Evolutionary conservation across 2,329 filamentous ascomycete genomes (phyloP).

Genomic region (Rhinocladiella similis): DNA sequence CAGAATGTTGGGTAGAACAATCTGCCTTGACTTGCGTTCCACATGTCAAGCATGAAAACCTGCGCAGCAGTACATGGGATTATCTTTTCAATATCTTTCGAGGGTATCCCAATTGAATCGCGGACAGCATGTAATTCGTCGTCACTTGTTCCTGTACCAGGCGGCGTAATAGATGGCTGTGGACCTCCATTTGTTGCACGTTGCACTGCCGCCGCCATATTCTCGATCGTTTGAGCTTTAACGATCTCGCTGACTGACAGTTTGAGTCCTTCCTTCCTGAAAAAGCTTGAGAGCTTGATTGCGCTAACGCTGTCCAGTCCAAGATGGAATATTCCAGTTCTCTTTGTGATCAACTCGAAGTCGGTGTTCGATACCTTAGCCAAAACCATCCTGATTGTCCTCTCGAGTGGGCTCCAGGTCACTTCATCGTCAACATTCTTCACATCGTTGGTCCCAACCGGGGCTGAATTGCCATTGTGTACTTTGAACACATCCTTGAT

Average conservation of each 20-base stretch:
- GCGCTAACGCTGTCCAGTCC: constrained; percentile 90
- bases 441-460: background rate
- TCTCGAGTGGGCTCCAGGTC: constrained; percentile 37
- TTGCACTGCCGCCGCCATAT: constrained; percentile 54
- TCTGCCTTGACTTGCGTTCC: constrained; percentile 65
- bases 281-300: constrained; percentile 74
- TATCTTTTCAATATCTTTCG: constrained; percentile 53
- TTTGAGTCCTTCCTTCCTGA: constrained; percentile 63
- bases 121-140: background rate
- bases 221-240: constrained; percentile 61
- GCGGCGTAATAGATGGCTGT: background rate
- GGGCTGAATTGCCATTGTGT: no score
- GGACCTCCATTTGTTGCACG: background rate
- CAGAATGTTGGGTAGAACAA: constrained; percentile 75
- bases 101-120: constrained; percentile 38
- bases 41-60: constrained; percentile 74
- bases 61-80: constrained; percentile 77
- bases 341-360: constrained; percentile 56
- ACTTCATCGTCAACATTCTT: background rate
- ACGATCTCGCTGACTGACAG: constrained; percentile 73
- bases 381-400: constrained; percentile 48
- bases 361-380: constrained; percentile 62
- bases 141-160: background rate
- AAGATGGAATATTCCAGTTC: constrained; percentile 74
- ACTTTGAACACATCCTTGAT: background rate